Evolutionary conservation across 441 rosid species (phyloP).

Genomic region (Pelargonium myrrhifolium): DNA sequence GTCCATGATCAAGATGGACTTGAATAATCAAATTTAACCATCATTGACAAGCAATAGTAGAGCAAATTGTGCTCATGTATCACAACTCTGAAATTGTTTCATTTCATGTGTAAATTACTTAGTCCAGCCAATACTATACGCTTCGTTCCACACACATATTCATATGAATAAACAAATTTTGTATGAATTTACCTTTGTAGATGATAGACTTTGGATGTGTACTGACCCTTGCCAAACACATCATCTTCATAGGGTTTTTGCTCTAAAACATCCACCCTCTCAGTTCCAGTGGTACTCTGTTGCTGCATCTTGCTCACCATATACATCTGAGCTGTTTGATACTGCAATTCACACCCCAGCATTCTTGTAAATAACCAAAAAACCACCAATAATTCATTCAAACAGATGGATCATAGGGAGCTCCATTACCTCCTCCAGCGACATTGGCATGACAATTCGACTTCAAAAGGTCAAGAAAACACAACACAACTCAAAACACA

Average conservation of each 20-base stretch:
- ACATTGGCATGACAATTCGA: conserved; percentile 61
- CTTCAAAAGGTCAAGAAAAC: conserved; percentile 38
- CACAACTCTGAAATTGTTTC: too few species aligned
- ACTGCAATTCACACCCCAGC: conserved; percentile 34
- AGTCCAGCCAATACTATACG: too few species aligned
- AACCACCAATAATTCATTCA: too few species aligned
- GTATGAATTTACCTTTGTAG: too few species aligned
- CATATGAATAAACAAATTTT: too few species aligned
- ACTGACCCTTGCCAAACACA: conserved; percentile 43
- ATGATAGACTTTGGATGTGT: conserved; percentile 52
- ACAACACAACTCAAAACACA: not conserved
- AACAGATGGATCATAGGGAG: not conserved
- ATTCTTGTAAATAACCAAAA: not conserved
- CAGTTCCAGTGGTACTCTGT: conserved; percentile 37
- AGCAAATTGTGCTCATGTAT: too few species aligned
- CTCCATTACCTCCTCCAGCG: conserved; percentile 51
- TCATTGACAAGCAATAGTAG: too few species aligned
- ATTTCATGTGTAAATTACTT: too few species aligned
- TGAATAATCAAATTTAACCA: too few species aligned
- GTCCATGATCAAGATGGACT: too few species aligned
- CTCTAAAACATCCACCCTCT: conserved; percentile 58
- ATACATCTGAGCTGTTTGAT: conserved; percentile 53
- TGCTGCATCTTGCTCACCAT: conserved; percentile 69
- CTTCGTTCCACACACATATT: too few species aligned
- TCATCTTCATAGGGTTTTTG: conserved; percentile 36